Evolutionary conservation across 108 stramenopile species (phyloP).

Genomic region (Skeletonema tropicum): DNA sequence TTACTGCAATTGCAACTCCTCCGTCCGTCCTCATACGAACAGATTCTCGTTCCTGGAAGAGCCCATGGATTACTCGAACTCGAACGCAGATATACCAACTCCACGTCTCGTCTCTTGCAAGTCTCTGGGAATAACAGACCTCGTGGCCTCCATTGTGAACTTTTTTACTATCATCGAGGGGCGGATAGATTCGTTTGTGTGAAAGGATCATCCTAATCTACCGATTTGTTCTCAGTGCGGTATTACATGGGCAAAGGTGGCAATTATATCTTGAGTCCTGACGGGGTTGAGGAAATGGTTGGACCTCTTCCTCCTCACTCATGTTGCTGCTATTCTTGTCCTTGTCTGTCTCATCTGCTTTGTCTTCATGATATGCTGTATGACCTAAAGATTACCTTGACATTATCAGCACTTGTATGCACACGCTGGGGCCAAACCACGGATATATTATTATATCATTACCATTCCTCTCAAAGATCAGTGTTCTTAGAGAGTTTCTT

Average conservation of each 20-base stretch:
- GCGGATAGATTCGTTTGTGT: conserved; percentile 72
- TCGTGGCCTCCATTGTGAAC: conserved; percentile 69
- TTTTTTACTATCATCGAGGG: conserved; percentile 65
- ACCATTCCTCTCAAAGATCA: too few species aligned
- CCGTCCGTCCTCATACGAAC: background rate
- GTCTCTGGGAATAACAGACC: conserved; percentile 24
- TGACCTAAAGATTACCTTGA: too few species aligned
- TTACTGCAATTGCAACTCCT: background rate
- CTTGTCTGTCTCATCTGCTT: too few species aligned
- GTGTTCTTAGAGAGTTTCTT: too few species aligned
- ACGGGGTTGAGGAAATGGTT: conserved; percentile 31
- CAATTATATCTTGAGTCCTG: conserved; percentile 24
- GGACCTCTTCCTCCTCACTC: conserved; percentile 24
- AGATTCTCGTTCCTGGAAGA: conserved; percentile 1
- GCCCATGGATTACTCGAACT: background rate
- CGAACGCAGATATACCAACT: background rate
- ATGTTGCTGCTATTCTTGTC: background rate
- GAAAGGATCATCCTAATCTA: conserved; percentile 58
- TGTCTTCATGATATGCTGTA: too few species aligned
- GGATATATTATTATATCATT: too few species aligned
- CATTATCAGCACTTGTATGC: too few species aligned
- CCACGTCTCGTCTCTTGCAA: conserved; percentile 11
- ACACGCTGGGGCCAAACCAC: too few species aligned
- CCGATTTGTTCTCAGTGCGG: conserved; percentile 72
- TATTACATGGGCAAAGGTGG: conserved; percentile 44